phyloP scores from a whole-genome alignment of 75 land plant species.

The Cryptomeria japonica region DNA sequence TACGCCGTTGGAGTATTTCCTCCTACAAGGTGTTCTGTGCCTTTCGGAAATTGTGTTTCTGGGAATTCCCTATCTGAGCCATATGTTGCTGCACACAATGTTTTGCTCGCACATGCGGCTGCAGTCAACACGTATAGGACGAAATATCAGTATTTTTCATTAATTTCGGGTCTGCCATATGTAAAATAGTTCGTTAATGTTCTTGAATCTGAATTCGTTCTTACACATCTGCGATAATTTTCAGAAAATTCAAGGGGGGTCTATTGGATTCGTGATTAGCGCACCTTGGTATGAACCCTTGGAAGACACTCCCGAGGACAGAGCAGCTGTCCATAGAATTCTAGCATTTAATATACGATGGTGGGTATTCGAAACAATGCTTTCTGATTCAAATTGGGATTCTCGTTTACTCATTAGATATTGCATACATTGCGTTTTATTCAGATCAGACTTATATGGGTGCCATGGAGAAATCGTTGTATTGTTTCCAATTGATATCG shows the following conservation, averaged over 20 bases:
- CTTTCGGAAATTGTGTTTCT: conserved; percentile 13
- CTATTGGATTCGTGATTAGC: conserved; percentile 49
- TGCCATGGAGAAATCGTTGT: too few relatives aligned
- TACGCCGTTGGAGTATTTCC: conserved; percentile 20
- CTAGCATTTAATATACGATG: conserved; percentile 49
- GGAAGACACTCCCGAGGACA: conserved; percentile 29
- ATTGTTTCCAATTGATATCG: not conserved
- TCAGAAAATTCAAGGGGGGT: conserved; percentile 56
- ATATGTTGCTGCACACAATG: conserved; percentile 30
- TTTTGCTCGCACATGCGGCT: conserved; percentile 40
- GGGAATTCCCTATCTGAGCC: conserved; percentile 25
- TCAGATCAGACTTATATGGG: not conserved
- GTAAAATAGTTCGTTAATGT: too few relatives aligned
- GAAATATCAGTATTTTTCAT: conserved; percentile 16
- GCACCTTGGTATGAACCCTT: conserved; percentile 60
- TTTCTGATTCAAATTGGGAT: not conserved
- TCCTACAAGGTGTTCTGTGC: conserved; percentile 31
- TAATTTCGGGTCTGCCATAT: too few relatives aligned
- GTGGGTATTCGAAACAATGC: conserved; percentile 20
- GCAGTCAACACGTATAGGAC: conserved; percentile 28
- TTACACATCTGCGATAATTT: not conserved
- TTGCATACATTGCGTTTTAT: not conserved
- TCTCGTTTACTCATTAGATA: not conserved
- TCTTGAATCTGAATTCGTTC: too few relatives aligned
- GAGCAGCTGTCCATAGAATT: conserved; percentile 39